These are phyloP conservation scores for Xylaria intraflava DNA, from an alignment of 495 filamentous ascomycete species.

Conservation along the genomic window DNA sequence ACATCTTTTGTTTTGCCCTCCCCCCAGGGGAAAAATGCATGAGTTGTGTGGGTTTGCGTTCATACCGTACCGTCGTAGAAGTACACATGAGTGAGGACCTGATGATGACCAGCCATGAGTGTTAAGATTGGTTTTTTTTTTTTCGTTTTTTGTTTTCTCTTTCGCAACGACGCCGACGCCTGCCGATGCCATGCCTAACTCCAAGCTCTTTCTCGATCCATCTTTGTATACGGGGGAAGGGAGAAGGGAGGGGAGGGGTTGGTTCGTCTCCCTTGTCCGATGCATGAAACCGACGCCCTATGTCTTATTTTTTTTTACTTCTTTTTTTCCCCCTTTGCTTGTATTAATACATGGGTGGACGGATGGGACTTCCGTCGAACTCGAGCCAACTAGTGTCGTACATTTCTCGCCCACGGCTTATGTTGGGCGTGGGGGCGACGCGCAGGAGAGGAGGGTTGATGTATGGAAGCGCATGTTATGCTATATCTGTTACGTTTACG, in stretches of 20 bases:
- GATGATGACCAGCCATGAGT: neutral
- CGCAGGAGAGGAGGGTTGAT: neutral
- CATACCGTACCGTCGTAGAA: neutral
- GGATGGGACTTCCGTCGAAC: too few relatives aligned
- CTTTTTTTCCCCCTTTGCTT: neutral
- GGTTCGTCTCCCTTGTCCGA: too few relatives aligned
- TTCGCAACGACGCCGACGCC: neutral
- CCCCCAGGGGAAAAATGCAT: too few relatives aligned
- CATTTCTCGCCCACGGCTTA: too few relatives aligned
- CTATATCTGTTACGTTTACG: neutral
- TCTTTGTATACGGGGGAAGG: neutral
- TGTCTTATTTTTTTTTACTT: neutral
- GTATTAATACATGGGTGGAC: slow-evolving; percentile 5
- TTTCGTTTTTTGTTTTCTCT: neutral
- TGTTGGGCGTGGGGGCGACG: neutral
- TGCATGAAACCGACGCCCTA: too few relatives aligned
- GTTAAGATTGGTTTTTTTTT: neutral
- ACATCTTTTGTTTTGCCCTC: too few relatives aligned
- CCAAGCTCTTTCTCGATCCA: neutral
- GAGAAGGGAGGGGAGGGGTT: neutral
- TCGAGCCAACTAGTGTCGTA: too few relatives aligned
- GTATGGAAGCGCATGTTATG: neutral
- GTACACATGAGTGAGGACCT: neutral
- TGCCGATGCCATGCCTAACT: slow-evolving; percentile 15
- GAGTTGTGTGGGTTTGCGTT: neutral